Evolutionary conservation across 305 asterid genomes (phyloP), one percentile per base, ranked within the genome.

Genomic region (Fraxinus paxiana): DNA sequence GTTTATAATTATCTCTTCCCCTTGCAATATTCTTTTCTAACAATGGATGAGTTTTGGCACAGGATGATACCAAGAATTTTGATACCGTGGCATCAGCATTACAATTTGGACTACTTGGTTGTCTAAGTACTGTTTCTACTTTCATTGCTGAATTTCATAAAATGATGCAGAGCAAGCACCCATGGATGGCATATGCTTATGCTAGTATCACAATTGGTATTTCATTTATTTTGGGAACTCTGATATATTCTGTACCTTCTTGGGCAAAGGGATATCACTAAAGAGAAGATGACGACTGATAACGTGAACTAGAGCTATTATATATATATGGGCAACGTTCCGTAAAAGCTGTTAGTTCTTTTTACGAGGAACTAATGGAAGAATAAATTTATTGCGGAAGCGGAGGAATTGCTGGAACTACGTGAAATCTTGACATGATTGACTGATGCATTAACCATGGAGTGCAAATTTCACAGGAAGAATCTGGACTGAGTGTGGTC

Each of bases 81-180:
- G 12, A 92, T 43, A 93, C 95, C 0, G 90, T 84, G 70, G 95
- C 89, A 34, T 82, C 88, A 0, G 97, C 93, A 48, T 72, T 96
- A 63, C 98, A 94, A 22, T 78, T 94, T 0, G 99, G 98, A 37
- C 83, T 94, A 43, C 88, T 93, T 6, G 99, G 99, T 17, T 96
- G 98, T 79, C 84, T 96, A 7, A 94, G 99, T 79, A 0, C 98
- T 34, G 99, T 96, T 48, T 96, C 98, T 8, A 94, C 98, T 35
- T 94, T 94, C 85, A 63, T 94, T 2, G 97, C 97, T 2, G 98
- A 96, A 82, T 92, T 94, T 73, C 88, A 92, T 80, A 93, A 93
- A 8, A 94, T 96, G 97, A 88, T 92, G 82, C 88, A 84, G 67
- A 94, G 97, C 83, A 80, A 30, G 81, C 85, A 88, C 34, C 90